These are phyloP conservation scores for Zymoseptoria tritici DNA, from an alignment of 2,329 filamentous ascomycete genomes.

Conservation along the genomic window DNA sequence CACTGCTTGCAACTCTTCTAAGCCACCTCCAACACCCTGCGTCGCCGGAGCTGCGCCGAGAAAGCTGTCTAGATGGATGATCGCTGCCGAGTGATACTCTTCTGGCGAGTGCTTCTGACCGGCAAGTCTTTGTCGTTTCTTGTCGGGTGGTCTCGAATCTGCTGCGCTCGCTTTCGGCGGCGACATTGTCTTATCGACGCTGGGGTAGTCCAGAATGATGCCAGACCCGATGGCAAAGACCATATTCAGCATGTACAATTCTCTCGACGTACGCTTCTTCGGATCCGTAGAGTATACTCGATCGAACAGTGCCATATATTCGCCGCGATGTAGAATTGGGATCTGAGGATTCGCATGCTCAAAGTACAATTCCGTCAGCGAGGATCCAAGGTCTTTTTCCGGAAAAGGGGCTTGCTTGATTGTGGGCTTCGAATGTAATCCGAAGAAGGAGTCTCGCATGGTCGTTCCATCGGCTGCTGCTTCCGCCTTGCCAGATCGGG, in stretches of 20 bases:
- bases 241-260: constrained; percentile 93
- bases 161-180: constrained; percentile 29
- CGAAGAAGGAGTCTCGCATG: constrained; percentile 94
- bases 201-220: constrained; percentile 64
- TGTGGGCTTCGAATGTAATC: constrained; percentile 82
- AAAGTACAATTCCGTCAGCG: constrained; percentile 78
- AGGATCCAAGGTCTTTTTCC: constrained; percentile 61
- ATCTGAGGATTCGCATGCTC: constrained; percentile 96
- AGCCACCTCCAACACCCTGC: constrained; percentile 70
- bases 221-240: constrained; percentile 93
- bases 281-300: constrained; percentile 65
- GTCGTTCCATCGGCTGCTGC: constrained; percentile 59
- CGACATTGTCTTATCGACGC: constrained; percentile 19
- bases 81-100: constrained; percentile 92
- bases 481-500: constrained; percentile 48
- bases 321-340: constrained; percentile 77
- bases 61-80: constrained; percentile 83
- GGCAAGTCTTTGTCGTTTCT: constrained; percentile 45
- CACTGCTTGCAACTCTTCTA: constrained; percentile 92
- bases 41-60: constrained; percentile 56
- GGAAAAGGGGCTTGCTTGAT: constrained; percentile 84
- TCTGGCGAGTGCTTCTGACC: constrained; percentile 64
- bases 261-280: constrained; percentile 62
- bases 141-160: constrained; percentile 23
- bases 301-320: constrained; percentile 85